Evolutionary conservation across 2,329 filamentous ascomycete species (phyloP), one percentile per base, ranked within the genome.

Genomic region (Fusarium vanettenii): DNA sequence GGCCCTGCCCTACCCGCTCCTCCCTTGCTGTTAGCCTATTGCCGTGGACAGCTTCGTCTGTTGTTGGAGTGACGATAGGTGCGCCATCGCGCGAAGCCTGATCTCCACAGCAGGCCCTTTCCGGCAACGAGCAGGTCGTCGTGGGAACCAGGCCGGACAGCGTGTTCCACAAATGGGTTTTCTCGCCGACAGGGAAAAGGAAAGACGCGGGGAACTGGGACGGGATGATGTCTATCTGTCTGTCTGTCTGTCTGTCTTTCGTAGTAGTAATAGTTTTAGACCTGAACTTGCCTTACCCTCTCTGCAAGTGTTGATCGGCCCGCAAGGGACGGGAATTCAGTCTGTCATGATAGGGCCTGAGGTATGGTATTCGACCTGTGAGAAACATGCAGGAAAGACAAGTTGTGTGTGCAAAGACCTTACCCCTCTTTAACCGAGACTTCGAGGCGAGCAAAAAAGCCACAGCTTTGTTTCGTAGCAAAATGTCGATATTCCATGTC

Each of bases 1-100:
- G 72, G 68, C 61, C 69, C 45, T 75, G 65, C 48, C 68, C 43
- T 69, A 69, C 71, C 71, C 72, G 68, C 68, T 74, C 68, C 72
- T 31, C 71, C 71, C 71, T 64, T 74, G 31, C 39, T 35, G 52
- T 59, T 73, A 73, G 66, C 56, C 41, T 33, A 50, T 52, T 41
- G 14, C 22, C 45, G 3, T 50, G 45, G 25, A 52, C 48, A 52
- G 11, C 18, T 63, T 56, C 25, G 56, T 20, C 8, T 8, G 64
- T 52, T 31, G 37, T 67, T 63, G 35, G 33, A 61, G 48, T 14
- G 56, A 64, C 18, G 66, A 55, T 29, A 63, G 27, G 29, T 50
- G 56, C 61, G 48, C 48, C 37, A 64, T 43, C 33, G 33, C 35
- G 35, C 22, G 22, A 35, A 41, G 22, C 41, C 41, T 74, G 45